Conservation (phyloP, 2,329 filamentous ascomycete species). For the Rhynchosporium agropyri region DNA sequence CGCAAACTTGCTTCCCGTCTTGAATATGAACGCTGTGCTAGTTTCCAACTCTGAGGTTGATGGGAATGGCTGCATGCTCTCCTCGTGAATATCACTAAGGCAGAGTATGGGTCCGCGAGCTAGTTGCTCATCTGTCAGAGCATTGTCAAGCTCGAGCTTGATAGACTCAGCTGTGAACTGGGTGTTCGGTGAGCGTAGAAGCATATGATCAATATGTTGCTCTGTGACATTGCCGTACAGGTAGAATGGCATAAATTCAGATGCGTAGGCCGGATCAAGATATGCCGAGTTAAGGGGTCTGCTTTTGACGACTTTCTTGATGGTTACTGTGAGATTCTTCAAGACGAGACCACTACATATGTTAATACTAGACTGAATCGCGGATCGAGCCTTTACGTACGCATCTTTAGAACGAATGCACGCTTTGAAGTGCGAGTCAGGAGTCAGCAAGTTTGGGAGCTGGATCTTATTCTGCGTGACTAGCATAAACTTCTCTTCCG, state of each 20-base stretch:
- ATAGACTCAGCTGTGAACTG: constrained; percentile 13
- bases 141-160: constrained; percentile 5
- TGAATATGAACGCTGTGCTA: constrained; percentile 4
- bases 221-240: constrained; percentile 15
- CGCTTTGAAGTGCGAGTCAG: constrained; percentile 4
- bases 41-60: background rate
- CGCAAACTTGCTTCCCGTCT: background rate
- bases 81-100: constrained; percentile 1
- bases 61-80: constrained; percentile 15
- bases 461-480: background rate
- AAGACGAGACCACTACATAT: background rate
- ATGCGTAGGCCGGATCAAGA: constrained; percentile 3
- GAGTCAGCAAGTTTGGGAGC: constrained; percentile 7
- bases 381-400: background rate
- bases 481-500: background rate
- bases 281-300: constrained; percentile 5
- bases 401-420: background rate
- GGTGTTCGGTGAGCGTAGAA: constrained; percentile 10
- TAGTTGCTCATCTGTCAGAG: constrained; percentile 12
- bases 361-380: background rate
- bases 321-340: constrained; percentile 4
- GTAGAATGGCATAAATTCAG: constrained; percentile 13
- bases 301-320: constrained; percentile 12
- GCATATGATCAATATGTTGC: constrained; percentile 15
- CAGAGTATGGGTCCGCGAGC: constrained; percentile 1